A percentile compares a stretch with the other conserved stretches of the same genome.
These are phyloP conservation scores for Cyphellophora attinorum DNA, from an alignment of 2,329 filamentous ascomycete genomes.

Conservation along the genomic window DNA sequence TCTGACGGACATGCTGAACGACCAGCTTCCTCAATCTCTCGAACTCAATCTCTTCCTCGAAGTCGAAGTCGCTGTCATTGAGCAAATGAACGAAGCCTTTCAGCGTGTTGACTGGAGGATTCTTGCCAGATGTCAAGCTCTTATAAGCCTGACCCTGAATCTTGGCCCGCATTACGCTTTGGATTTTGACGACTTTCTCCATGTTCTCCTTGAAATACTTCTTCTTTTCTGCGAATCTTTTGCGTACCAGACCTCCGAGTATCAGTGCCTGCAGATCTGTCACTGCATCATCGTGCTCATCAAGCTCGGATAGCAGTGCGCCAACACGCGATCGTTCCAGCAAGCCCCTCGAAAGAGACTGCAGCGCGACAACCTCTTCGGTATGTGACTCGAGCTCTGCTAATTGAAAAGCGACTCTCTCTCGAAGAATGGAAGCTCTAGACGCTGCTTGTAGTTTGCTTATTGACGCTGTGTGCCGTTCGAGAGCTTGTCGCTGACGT, in stretches of 20 bases:
- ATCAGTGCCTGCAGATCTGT: conserved; percentile 65
- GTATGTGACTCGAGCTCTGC: conserved; percentile 61
- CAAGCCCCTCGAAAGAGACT: conserved; percentile 70
- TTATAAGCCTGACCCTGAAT: conserved; percentile 98
- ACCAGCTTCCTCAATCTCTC: conserved; percentile 91
- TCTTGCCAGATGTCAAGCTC: conserved; percentile 89
- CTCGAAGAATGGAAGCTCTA: conserved; percentile 31
- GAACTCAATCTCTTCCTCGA: conserved; percentile 97
- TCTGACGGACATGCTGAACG: conserved; percentile 92
- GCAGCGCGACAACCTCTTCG: conserved; percentile 58
- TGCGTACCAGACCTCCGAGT: conserved; percentile 64
- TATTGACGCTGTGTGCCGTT: conserved; percentile 23
- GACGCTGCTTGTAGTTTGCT: conserved; percentile 29
- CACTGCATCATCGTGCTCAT: conserved; percentile 71
- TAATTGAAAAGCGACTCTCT: conserved; percentile 44
- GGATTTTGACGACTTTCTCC: conserved; percentile 97
- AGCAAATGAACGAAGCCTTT: conserved; percentile 97
- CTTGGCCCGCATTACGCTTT: conserved; percentile 89
- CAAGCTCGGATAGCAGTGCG: conserved; percentile 63
- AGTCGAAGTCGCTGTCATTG: conserved; percentile 97
- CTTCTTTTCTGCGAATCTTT: conserved; percentile 72
- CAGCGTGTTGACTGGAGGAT: conserved; percentile 89
- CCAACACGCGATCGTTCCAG: conserved; percentile 66
- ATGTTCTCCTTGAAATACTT: conserved; percentile 91
- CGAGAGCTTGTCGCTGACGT: conserved; percentile 22